A percentile compares a stretch with the other conserved stretches of the same genome.
Evolutionary conservation across 1,139 yeast species (phyloP).

Genomic region (Hanseniaspora gamundiae): DNA sequence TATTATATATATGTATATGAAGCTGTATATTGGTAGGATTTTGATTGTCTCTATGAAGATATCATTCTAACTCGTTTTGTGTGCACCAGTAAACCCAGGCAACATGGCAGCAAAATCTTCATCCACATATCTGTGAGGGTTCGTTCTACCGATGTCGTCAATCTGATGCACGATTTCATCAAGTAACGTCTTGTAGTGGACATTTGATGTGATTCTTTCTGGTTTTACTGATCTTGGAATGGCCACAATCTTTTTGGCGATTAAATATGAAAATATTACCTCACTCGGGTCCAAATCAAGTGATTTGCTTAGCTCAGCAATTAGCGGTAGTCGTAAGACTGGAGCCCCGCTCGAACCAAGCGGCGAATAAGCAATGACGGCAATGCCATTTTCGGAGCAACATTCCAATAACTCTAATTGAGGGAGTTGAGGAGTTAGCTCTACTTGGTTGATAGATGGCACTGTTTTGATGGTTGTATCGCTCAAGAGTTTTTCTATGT

Average conservation of each 20-base stretch:
- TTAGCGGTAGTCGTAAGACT: conserved; percentile 31
- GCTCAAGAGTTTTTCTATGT: conserved; percentile 34
- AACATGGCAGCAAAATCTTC: conserved; percentile 20
- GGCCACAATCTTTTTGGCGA: conserved; percentile 39
- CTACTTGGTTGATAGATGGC: conserved; percentile 48
- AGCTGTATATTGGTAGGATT: neutral
- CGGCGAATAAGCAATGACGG: conserved; percentile 47
- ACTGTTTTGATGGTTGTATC: conserved; percentile 27
- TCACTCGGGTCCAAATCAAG: conserved; percentile 34
- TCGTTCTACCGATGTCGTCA: conserved; percentile 29
- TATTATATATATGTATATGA: neutral
- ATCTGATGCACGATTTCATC: conserved; percentile 29
- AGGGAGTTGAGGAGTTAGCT: conserved; percentile 47
- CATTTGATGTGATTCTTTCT: conserved; percentile 21
- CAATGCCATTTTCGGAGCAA: conserved; percentile 33
- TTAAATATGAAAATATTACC: conserved; percentile 41
- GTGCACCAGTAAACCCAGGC: conserved; percentile 18
- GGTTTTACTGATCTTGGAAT: conserved; percentile 39
- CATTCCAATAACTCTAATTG: conserved; percentile 37
- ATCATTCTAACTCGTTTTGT: neutral
- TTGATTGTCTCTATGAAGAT: no score
- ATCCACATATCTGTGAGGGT: conserved; percentile 30
- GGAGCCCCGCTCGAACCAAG: conserved; percentile 47
- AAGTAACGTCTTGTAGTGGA: conserved; percentile 28
- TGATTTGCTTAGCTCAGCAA: conserved; percentile 34